phyloP scores from a whole-genome alignment of 2,329 filamentous ascomycete genomes.

The Trichothecium roseum region DNA sequence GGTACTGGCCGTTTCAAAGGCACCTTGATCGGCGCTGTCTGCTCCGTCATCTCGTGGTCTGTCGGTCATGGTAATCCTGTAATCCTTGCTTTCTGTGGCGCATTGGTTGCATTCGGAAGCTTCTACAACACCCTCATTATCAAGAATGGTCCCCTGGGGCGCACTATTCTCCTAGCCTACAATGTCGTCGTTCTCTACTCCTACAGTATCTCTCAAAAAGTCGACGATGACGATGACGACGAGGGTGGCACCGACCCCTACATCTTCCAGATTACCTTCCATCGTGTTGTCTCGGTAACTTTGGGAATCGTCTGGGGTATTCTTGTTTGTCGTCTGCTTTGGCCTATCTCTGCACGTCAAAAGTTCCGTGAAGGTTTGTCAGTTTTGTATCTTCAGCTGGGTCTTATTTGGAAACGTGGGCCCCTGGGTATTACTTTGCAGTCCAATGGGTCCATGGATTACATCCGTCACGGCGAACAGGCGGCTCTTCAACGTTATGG shows the following conservation, averaged over 20 bases:
- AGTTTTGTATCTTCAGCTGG: slow-evolving; percentile 88
- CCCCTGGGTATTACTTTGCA: slow-evolving; percentile 66
- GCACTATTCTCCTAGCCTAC: slow-evolving; percentile 91
- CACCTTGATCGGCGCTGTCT: slow-evolving; percentile 69
- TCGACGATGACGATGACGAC: slow-evolving; percentile 75
- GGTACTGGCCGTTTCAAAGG: slow-evolving; percentile 78
- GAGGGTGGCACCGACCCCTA: slow-evolving; percentile 77
- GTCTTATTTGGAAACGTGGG: slow-evolving; percentile 90
- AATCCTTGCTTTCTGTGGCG: slow-evolving; percentile 70
- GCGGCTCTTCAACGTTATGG: slow-evolving; percentile 72
- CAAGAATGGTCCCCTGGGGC: slow-evolving; percentile 79
- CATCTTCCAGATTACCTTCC: slow-evolving; percentile 78
- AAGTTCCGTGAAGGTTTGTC: slow-evolving; percentile 86
- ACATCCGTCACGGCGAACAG: slow-evolving; percentile 84
- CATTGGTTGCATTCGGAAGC: slow-evolving; percentile 68
- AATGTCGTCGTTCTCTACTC: slow-evolving; percentile 92
- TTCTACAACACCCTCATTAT: slow-evolving; percentile 83
- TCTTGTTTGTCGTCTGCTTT: slow-evolving; percentile 78
- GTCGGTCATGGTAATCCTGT: slow-evolving; percentile 63
- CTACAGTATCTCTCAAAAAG: slow-evolving; percentile 74
- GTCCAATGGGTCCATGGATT: slow-evolving; percentile 48
- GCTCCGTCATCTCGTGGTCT: slow-evolving; percentile 70
- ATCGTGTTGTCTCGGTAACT: slow-evolving; percentile 79
- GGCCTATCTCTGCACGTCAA: slow-evolving; percentile 81
- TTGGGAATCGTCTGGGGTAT: slow-evolving; percentile 87